These are phyloP conservation scores for Stephanocyclus meneghinianus DNA, from an alignment of 352 stramenopile genomes.

Conservation along the genomic window DNA sequence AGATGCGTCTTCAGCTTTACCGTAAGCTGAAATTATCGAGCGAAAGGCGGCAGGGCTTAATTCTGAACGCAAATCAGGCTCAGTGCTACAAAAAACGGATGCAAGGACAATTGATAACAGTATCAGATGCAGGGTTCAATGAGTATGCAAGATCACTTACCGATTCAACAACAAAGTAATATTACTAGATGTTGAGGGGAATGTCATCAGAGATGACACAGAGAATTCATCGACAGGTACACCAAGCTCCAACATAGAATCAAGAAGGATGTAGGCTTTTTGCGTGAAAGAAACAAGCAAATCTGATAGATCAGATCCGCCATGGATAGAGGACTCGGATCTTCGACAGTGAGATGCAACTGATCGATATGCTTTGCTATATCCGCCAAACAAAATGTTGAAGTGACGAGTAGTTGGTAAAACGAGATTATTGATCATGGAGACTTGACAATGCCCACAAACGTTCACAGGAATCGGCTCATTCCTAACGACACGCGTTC, in stretches of 20 bases:
- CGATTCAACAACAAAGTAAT: conserved; percentile 33
- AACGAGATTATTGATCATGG: conserved; percentile 6
- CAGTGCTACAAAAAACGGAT: background rate
- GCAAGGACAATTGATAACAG: background rate
- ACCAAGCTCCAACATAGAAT: conserved; percentile 39
- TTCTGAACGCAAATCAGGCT: conserved; percentile 20
- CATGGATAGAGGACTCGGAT: background rate
- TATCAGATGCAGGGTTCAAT: too few relatives aligned
- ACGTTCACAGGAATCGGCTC: background rate
- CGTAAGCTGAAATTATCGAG: conserved; percentile 59
- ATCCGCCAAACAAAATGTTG: conserved; percentile 72
- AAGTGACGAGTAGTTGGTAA: conserved; percentile 57
- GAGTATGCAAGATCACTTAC: background rate
- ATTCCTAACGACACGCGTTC: background rate
- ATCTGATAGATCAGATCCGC: background rate
- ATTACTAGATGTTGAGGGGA: conserved; percentile 23
- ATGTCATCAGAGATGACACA: conserved; percentile 42
- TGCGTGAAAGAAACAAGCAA: conserved; percentile 4
- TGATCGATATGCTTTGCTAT: conserved; percentile 38
- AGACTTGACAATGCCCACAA: background rate
- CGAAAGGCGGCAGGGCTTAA: conserved; percentile 46
- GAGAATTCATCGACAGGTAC: conserved; percentile 36
- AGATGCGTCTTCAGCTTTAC: conserved; percentile 53
- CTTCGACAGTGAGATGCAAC: background rate
- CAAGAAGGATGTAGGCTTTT: conserved; percentile 44